Evolutionary conservation across 495 filamentous ascomycete genomes (phyloP).

Genomic region (Chaetomidium leptoderma): DNA sequence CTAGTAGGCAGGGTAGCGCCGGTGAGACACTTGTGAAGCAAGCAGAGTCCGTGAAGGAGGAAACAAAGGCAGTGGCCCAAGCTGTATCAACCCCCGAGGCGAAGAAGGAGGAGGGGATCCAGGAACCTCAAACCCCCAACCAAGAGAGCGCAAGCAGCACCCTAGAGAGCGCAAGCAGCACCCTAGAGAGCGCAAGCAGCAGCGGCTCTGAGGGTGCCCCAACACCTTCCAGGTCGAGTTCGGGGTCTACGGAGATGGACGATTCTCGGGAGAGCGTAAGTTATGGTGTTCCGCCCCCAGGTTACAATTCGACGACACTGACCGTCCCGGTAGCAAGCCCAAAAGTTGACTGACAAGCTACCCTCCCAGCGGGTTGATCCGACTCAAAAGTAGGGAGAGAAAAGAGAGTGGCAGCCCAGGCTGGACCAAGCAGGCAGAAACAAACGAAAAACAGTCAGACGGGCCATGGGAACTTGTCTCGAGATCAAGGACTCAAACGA

Average conservation of each 20-base stretch:
- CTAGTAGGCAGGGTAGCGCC: neutral
- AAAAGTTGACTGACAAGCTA: conserved; percentile 19
- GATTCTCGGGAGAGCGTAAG: conserved; percentile 8
- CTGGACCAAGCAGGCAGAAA: neutral
- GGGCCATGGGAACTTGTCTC: neutral
- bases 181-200: conserved; percentile 9
- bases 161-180: too few relatives aligned
- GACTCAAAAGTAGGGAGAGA: conserved; percentile 8
- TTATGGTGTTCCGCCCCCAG: neutral
- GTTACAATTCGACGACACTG: neutral
- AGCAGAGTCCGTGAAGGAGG: neutral
- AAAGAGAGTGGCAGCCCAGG: too few relatives aligned
- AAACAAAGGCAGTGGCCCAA: neutral
- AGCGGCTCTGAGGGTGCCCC: conserved; percentile 1
- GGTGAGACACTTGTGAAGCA: neutral
- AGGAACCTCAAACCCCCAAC: neutral
- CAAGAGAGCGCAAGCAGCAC: too few relatives aligned
- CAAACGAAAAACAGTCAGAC: neutral
- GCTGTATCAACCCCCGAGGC: neutral
- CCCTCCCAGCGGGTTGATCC: conserved; percentile 12
- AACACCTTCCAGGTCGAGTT: neutral
- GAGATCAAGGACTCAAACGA: too few relatives aligned
- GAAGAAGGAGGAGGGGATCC: neutral
- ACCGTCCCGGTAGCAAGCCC: conserved; percentile 14
- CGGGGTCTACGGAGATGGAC: neutral